Percentiles rank a stretch among this genome's conserved stretches.
Evolutionary conservation across 345 rosid species (phyloP).

Genomic region (Euphorbia tirucalli): DNA sequence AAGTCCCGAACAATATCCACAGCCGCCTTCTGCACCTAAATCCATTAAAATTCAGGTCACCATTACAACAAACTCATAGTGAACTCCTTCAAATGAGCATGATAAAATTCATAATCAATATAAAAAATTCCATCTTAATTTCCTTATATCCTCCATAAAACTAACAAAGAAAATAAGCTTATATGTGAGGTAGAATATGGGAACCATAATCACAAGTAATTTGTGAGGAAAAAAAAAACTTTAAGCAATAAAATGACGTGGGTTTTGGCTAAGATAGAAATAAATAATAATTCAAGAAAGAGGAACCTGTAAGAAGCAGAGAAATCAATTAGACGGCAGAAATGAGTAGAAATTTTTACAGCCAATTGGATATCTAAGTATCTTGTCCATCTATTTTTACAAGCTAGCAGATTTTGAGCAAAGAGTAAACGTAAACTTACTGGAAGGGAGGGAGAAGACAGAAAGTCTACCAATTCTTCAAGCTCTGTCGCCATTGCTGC

Average conservation of each 20-base stretch:
- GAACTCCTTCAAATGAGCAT: too few species aligned
- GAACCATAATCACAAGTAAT: neutral
- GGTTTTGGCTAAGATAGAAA: neutral
- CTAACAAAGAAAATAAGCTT: too few species aligned
- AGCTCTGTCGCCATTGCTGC: conserved; percentile 75
- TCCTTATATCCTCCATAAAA: too few species aligned
- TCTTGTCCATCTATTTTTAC: too few species aligned
- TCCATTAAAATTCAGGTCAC: neutral
- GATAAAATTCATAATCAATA: too few species aligned
- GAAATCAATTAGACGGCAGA: neutral
- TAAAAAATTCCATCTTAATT: too few species aligned
- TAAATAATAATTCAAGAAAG: too few species aligned
- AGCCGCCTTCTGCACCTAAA: conserved; percentile 82
- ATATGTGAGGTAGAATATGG: neutral
- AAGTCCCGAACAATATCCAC: conserved; percentile 75
- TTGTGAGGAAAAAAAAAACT: neutral
- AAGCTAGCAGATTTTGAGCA: neutral
- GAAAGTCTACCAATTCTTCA: conserved; percentile 73
- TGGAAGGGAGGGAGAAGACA: conserved; percentile 63
- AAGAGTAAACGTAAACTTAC: conserved; percentile 38
- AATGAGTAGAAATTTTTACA: neutral
- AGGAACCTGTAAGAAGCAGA: too few species aligned
- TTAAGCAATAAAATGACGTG: neutral
- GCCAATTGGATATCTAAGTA: neutral
- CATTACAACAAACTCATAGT: neutral